These are phyloP conservation scores for Pythium utonaiense DNA, from an alignment of 352 stramenopile genomes.

Conservation along the genomic window DNA sequence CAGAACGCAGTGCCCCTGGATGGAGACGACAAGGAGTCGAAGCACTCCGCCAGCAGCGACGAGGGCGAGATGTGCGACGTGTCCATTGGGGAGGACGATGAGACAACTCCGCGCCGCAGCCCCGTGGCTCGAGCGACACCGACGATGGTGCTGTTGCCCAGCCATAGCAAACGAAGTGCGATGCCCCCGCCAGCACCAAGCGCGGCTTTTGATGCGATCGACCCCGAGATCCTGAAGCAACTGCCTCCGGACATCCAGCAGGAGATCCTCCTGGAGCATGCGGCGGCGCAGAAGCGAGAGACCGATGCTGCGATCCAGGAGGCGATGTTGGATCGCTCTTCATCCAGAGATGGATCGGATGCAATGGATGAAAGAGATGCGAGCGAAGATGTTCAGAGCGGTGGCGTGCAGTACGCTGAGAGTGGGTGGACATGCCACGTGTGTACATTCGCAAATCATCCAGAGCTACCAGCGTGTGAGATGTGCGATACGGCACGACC, in stretches of 20 bases:
- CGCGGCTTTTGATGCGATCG: slow-evolving; percentile 23
- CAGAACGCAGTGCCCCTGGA: not conserved
- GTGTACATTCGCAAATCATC: slow-evolving; percentile 82
- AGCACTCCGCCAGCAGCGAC: slow-evolving; percentile 7
- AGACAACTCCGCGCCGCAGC: slow-evolving; percentile 4
- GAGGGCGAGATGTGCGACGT: slow-evolving; percentile 21
- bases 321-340: not conserved
- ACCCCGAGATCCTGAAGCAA: slow-evolving; percentile 47
- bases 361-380: not conserved
- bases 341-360: not conserved
- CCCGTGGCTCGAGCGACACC: not conserved
- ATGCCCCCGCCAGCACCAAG: not conserved
- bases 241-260: slow-evolving; percentile 56
- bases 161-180: not conserved
- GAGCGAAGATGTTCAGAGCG: not conserved
- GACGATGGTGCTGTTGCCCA: slow-evolving; percentile 25
- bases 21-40: not conserved
- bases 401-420: not conserved
- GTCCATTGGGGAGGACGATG: slow-evolving; percentile 16
- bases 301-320: slow-evolving; percentile 27
- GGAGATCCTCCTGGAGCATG: slow-evolving; percentile 35
- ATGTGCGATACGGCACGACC: slow-evolving; percentile 58
- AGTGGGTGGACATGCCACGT: slow-evolving; percentile 57
- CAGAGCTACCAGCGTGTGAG: slow-evolving; percentile 58
- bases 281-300: slow-evolving; percentile 19